phyloP scores from a whole-genome alignment of 2,329 filamentous ascomycete species.

The Cladophialophora yegresii region DNA sequence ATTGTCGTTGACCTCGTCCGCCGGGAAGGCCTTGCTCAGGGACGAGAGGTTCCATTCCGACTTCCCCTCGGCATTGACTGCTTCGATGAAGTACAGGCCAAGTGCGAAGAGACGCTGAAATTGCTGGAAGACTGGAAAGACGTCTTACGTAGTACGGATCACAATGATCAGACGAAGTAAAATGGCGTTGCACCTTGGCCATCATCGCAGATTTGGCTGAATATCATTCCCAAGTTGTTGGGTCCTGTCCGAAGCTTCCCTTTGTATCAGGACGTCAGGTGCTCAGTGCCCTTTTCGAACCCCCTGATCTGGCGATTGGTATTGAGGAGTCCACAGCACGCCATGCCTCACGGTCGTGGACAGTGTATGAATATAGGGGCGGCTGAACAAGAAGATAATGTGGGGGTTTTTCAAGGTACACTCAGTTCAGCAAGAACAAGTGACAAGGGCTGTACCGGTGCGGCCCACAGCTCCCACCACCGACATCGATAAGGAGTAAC shows the following conservation, averaged over 20 bases:
- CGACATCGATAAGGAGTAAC: no score
- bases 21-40: constrained; percentile 52
- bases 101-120: constrained; percentile 48
- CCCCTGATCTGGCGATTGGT: not conserved
- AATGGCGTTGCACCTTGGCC: not conserved
- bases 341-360: not conserved
- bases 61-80: constrained; percentile 59
- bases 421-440: no score
- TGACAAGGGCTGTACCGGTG: no score
- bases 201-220: not conserved
- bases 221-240: not conserved
- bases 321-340: not conserved
- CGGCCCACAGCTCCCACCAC: no score
- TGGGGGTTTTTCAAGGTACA: no score
- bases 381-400: no score
- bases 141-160: constrained; percentile 43
- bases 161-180: constrained; percentile 4
- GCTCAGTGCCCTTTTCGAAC: no score
- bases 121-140: constrained; percentile 56
- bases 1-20: constrained; percentile 60
- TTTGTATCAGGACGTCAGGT: no score
- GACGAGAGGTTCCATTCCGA: constrained; percentile 55
- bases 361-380: not conserved
- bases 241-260: not conserved
- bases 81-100: constrained; percentile 46